These are phyloP conservation scores for Debaryomyces robertsiae DNA, from an alignment of 1,139 yeast species.

Conservation along the genomic window DNA sequence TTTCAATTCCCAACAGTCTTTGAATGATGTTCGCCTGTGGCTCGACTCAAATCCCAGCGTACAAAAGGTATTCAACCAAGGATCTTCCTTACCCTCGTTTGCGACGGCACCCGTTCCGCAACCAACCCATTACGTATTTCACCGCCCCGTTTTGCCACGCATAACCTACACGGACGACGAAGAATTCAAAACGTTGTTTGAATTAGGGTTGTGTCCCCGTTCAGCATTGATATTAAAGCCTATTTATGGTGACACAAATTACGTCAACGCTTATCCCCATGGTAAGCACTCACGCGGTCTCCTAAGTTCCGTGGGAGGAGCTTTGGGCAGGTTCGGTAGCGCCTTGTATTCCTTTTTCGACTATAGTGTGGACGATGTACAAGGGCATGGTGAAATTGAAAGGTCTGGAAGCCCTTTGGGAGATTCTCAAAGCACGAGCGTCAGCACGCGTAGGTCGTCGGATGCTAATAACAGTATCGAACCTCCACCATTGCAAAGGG, in stretches of 20 bases:
- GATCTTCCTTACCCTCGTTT: slow-evolving; percentile 37
- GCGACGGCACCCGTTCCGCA: slow-evolving; percentile 36
- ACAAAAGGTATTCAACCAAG: slow-evolving; percentile 34
- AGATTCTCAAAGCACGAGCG: slow-evolving; percentile 1
- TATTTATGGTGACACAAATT: slow-evolving; percentile 31
- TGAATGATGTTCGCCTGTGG: slow-evolving; percentile 63
- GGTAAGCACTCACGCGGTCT: slow-evolving; percentile 19
- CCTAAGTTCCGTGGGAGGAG: slow-evolving; percentile 18
- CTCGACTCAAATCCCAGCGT: slow-evolving; percentile 55
- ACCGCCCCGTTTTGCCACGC: slow-evolving; percentile 41
- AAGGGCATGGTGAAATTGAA: slow-evolving; percentile 4
- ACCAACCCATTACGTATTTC: slow-evolving; percentile 42
- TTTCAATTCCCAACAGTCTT: slow-evolving; percentile 45
- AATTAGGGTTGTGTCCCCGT: slow-evolving; percentile 61
- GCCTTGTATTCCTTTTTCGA: slow-evolving; percentile 48
- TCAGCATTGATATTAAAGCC: slow-evolving; percentile 70
- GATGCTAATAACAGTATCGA: slow-evolving; percentile 1
- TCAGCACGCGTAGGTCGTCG: slow-evolving; percentile 1
- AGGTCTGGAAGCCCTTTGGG: slow-evolving; percentile 8
- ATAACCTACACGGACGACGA: slow-evolving; percentile 49
- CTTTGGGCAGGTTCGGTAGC: slow-evolving; percentile 24
- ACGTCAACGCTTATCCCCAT: slow-evolving; percentile 19
- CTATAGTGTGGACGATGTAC: slow-evolving; percentile 34
- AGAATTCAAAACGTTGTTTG: slow-evolving; percentile 50
- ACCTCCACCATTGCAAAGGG: neutral